These are phyloP conservation scores for Suillus spraguei DNA, from an alignment of 768 basidiomycete species.

Conservation along the genomic window DNA sequence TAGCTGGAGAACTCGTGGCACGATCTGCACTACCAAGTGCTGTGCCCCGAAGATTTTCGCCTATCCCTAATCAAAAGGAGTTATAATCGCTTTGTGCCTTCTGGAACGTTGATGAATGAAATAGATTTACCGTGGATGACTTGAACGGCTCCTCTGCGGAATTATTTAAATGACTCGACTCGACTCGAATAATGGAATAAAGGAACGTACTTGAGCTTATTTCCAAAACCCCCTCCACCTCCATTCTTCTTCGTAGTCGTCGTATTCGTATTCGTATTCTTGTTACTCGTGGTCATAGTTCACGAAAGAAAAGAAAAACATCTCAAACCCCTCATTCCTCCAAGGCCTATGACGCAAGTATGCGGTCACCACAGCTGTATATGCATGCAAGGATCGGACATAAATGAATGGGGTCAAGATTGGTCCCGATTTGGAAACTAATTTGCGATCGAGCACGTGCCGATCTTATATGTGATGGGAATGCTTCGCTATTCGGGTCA, in stretches of 20 bases:
- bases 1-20: slow-evolving; percentile 25
- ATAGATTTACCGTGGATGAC: slow-evolving; percentile 36
- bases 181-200: neutral
- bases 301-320: neutral
- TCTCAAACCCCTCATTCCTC: neutral
- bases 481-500: neutral
- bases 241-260: neutral
- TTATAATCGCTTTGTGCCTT: slow-evolving; percentile 4
- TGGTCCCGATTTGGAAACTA: neutral
- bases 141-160: slow-evolving; percentile 37
- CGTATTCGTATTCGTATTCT: neutral
- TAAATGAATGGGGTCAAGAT: neutral
- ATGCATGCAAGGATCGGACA: neutral
- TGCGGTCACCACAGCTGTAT: slow-evolving; percentile 9
- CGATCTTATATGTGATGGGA: neutral
- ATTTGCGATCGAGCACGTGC: slow-evolving; percentile 5
- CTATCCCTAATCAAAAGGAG: slow-evolving; percentile 34
- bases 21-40: slow-evolving; percentile 43
- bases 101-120: neutral
- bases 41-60: slow-evolving; percentile 48
- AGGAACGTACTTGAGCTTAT: slow-evolving; percentile 18
- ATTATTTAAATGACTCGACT: neutral
- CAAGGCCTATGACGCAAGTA: slow-evolving; percentile 11
- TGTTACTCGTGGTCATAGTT: slow-evolving; percentile 6
- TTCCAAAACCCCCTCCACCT: slow-evolving; percentile 18